A percentile compares a stretch with the other conserved stretches of the same genome.
Conservation (phyloP, 2,329 filamentous ascomycete genomes). For the Periconia sp. region DNA sequence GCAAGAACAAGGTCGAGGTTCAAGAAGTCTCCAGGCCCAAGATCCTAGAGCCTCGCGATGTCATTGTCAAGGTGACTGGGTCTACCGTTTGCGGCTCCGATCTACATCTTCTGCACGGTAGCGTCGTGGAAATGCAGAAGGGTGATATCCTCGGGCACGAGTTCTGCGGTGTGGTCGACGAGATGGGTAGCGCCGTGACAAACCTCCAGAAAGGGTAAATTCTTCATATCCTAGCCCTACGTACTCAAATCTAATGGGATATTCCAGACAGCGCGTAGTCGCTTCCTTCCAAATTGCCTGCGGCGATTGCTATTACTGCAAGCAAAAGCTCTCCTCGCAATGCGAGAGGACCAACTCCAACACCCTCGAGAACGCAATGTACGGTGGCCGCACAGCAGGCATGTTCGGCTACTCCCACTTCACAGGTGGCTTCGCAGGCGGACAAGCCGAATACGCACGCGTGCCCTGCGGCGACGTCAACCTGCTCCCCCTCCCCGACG, state of each 20-base stretch:
- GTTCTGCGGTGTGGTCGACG: constrained; percentile 55
- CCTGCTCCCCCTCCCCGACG: constrained; percentile 74
- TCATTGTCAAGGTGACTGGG: constrained; percentile 76
- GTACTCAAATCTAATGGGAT: constrained; percentile 20
- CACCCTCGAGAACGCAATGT: constrained; percentile 71
- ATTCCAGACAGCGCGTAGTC: constrained; percentile 63
- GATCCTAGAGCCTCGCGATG: constrained; percentile 72
- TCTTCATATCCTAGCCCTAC: neutral
- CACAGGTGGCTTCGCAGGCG: constrained; percentile 83
- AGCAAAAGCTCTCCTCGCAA: constrained; percentile 74
- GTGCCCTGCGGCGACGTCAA: constrained; percentile 82
- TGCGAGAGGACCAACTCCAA: constrained; percentile 81
- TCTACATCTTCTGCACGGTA: constrained; percentile 57
- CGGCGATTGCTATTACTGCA: constrained; percentile 72
- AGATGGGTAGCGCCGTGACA: constrained; percentile 47
- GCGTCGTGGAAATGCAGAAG: constrained; percentile 53
- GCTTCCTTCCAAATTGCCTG: constrained; percentile 83
- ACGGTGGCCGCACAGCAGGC: constrained; percentile 74
- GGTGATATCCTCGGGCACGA: constrained; percentile 57
- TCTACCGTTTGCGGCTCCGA: constrained; percentile 65
- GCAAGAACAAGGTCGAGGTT: constrained; percentile 76
- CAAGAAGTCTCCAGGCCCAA: constrained; percentile 70
- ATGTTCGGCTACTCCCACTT: constrained; percentile 66
- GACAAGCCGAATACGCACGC: constrained; percentile 83
- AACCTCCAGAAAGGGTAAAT: constrained; percentile 46